Evolutionary conservation across 2,329 filamentous ascomycete species (phyloP).

Genomic region (Cercospora citrullina): DNA sequence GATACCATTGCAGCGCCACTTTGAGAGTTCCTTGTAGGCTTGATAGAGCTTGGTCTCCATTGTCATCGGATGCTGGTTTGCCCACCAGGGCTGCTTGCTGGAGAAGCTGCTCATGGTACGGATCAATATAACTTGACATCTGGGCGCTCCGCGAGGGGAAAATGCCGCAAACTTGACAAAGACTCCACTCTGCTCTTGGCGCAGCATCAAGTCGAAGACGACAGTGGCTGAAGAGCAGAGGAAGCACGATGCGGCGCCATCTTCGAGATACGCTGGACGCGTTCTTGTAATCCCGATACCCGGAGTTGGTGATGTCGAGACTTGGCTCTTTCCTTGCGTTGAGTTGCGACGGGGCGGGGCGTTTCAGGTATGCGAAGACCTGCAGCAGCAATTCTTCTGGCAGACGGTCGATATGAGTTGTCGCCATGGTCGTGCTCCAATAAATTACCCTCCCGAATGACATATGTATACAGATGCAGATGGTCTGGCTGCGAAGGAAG

Average conservation of each 20-base stretch:
- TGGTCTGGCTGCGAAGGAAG: not conserved
- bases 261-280: slow-evolving; percentile 55
- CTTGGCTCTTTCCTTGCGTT: slow-evolving; percentile 54
- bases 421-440: not conserved
- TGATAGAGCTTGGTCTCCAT: not conserved
- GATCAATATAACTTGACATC: not conserved
- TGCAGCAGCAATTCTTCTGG: slow-evolving; percentile 63
- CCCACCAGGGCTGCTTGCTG: not conserved
- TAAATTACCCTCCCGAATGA: not conserved
- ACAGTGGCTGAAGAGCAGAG: slow-evolving; percentile 59
- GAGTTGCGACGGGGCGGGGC: slow-evolving; percentile 50
- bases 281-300: slow-evolving; percentile 49
- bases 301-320: slow-evolving; percentile 44
- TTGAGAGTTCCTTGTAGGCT: slow-evolving; percentile 12
- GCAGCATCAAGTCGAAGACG: slow-evolving; percentile 38
- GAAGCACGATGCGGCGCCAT: slow-evolving; percentile 56
- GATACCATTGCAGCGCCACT: slow-evolving; percentile 29
- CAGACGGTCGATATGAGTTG: slow-evolving; percentile 40
- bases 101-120: slow-evolving; percentile 11
- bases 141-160: not conserved
- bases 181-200: slow-evolving; percentile 4
- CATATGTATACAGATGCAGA: not conserved
- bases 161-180: slow-evolving; percentile 5
- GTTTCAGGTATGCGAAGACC: slow-evolving; percentile 58
- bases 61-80: not conserved